phyloP scores from a whole-genome alignment of 2,329 filamentous ascomycete genomes.

The Hymenoscyphus infarciens region DNA sequence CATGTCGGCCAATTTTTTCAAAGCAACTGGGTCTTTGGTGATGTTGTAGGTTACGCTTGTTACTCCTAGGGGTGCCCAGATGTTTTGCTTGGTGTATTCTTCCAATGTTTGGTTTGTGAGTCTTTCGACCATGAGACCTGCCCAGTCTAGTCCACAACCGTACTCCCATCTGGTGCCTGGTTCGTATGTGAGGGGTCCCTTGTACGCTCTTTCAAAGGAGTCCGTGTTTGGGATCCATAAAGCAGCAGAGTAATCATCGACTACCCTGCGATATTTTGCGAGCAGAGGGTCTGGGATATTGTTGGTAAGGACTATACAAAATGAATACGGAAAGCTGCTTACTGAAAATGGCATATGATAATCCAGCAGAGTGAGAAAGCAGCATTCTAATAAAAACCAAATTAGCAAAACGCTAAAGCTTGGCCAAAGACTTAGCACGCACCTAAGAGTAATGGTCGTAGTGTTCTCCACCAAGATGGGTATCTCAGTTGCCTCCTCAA shows the following conservation, averaged over 20 bases:
- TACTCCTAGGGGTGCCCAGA: conserved; percentile 36
- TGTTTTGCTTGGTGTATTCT: conserved; percentile 44
- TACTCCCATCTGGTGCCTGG: conserved; percentile 62
- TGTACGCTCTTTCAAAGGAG: conserved; percentile 11
- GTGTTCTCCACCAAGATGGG: conserved; percentile 23
- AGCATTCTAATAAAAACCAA: conserved; percentile 21
- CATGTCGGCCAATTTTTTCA: conserved; percentile 23
- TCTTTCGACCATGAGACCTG: conserved; percentile 48
- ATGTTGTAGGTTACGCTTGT: conserved; percentile 25
- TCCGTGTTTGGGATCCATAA: not conserved
- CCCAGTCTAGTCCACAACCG: conserved; percentile 51
- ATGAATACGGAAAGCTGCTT: not conserved
- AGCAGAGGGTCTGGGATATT: conserved; percentile 15
- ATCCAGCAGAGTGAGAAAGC: conserved; percentile 29
- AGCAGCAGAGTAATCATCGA: not conserved
- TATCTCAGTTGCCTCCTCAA: conserved; percentile 22
- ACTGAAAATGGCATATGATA: conserved; percentile 29
- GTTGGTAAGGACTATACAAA: not conserved
- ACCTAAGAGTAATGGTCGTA: conserved; percentile 33
- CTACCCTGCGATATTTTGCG: conserved; percentile 12
- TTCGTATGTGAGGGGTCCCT: conserved; percentile 55
- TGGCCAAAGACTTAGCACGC: not conserved
- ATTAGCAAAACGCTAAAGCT: too few species aligned
- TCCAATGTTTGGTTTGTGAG: conserved; percentile 23
- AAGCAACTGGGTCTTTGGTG: conserved; percentile 16